phyloP scores from a whole-genome alignment of 73 alveolate genomes.

The Stentor coeruleus region DNA sequence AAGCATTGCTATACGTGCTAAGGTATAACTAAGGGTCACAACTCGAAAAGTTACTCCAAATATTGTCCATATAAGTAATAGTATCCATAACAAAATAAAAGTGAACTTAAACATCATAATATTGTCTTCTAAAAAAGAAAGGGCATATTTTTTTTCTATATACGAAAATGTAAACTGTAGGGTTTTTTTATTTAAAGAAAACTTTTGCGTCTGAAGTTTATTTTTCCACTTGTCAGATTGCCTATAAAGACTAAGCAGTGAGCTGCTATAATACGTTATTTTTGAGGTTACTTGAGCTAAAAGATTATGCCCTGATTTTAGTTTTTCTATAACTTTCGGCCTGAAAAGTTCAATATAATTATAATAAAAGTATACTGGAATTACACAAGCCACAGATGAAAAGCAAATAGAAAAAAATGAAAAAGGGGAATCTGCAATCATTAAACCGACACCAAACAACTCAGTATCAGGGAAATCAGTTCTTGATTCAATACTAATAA shows the following conservation, averaged over 20 bases:
- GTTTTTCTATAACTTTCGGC: neutral
- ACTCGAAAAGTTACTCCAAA: neutral
- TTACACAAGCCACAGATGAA: neutral
- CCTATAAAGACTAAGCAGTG: neutral
- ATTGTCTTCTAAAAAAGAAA: neutral
- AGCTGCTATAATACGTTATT: neutral
- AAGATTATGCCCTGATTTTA: neutral
- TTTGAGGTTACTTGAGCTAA: neutral
- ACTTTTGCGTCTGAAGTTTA: neutral
- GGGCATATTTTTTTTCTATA: neutral
- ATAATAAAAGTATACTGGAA: neutral
- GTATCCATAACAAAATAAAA: neutral
- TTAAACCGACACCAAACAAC: neutral
- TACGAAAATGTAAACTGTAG: neutral
- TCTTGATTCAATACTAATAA: neutral
- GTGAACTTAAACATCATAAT: neutral
- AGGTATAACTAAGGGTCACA: neutral
- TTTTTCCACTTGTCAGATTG: neutral
- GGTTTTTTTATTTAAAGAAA: neutral
- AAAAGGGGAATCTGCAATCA: neutral
- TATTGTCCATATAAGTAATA: no score
- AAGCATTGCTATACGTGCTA: neutral
- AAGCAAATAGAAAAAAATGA: neutral
- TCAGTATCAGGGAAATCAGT: neutral
- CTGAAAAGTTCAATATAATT: neutral